These are phyloP conservation scores for Zanthoxylum bungeanum DNA, from an alignment of 345 rosid species.

Conservation along the genomic window DNA sequence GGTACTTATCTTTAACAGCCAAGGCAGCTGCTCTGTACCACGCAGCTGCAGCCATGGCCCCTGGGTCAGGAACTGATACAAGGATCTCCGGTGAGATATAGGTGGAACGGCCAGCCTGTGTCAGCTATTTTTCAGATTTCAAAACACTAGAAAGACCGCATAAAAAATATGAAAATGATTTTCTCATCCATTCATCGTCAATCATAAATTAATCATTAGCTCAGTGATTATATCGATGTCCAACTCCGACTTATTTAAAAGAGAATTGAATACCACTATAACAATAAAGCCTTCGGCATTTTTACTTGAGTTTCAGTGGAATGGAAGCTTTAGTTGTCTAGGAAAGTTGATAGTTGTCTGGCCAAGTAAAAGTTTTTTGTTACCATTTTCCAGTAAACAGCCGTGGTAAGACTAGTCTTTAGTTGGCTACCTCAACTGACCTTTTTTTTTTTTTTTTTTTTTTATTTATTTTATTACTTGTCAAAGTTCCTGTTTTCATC, in stretches of 20 bases:
- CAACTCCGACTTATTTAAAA: neutral
- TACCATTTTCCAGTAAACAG: neutral
- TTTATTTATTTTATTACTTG: neutral
- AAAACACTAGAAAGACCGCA: neutral
- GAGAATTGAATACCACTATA: neutral
- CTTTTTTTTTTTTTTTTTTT: too few relatives aligned
- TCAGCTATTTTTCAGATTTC: slow-evolving; percentile 15
- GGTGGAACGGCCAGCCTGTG: slow-evolving; percentile 85
- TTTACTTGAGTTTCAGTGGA: neutral
- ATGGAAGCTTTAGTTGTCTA: neutral
- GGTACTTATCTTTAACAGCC: slow-evolving; percentile 53
- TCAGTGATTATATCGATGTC: neutral
- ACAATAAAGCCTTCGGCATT: neutral
- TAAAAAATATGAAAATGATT: neutral
- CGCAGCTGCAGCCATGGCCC: slow-evolving; percentile 87
- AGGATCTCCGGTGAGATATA: slow-evolving; percentile 63
- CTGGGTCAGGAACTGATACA: slow-evolving; percentile 79
- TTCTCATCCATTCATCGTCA: neutral
- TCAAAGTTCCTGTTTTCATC: neutral
- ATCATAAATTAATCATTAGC: neutral
- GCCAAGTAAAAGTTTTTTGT: neutral
- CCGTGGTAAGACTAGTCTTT: neutral
- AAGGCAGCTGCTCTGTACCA: slow-evolving; percentile 95
- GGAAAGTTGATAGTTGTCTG: neutral
- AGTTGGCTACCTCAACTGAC: neutral